Base-by-base conservation (phyloP, 495 filamentous ascomycete species). In the Stereocaulon alpinum region DNA sequence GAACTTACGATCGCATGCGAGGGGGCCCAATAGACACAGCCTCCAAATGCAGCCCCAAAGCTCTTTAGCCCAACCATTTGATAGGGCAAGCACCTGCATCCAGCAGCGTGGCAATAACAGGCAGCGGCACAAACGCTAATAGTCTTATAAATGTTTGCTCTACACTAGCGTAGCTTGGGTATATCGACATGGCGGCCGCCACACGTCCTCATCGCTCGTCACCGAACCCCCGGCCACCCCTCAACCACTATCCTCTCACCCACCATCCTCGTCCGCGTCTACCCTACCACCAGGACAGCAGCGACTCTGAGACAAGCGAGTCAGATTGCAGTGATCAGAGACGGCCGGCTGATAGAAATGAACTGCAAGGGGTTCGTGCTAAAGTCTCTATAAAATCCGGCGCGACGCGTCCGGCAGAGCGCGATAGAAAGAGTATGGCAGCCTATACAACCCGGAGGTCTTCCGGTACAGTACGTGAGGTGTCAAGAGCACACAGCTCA, bases 81-180 rank as follows among this genome's bases (percentile, higher is more conserved):
- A 32, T 29, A 51, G n/a, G 47, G 45, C 41, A 29, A 40, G 40
- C 41, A 30, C 10, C 45, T n/a, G 27, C 24, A 50, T 32, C 12
- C 11, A 29, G 9, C 15, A 41, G 22, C 44, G 44, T 59, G 56
- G 56, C 56, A 40, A 59, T 59, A 40, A 59, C 51, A 58, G 14
- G 43, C 1, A 30, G 45, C 34, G 56, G 29, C 15, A 14, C 24
- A 11, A 24, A 55, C 15, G 34, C 1, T 55, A 27, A 17, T 1
- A n/a, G 56, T 49, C 24, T 50, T 29, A 18, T 14, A 29, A 37
- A 49, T 41, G 17, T 34, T 49, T 49, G 49, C 47, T 59, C 56
- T 30, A 18, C 40, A 11, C 52, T 55, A 29, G 51, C 29, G 20
- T 51, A 59, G 56, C 10, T 51, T 59, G 56, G 56, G 56, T 34